These are phyloP conservation scores for Melampsora americana DNA, from an alignment of 1,284 basidiomycete species.

Conservation along the genomic window DNA sequence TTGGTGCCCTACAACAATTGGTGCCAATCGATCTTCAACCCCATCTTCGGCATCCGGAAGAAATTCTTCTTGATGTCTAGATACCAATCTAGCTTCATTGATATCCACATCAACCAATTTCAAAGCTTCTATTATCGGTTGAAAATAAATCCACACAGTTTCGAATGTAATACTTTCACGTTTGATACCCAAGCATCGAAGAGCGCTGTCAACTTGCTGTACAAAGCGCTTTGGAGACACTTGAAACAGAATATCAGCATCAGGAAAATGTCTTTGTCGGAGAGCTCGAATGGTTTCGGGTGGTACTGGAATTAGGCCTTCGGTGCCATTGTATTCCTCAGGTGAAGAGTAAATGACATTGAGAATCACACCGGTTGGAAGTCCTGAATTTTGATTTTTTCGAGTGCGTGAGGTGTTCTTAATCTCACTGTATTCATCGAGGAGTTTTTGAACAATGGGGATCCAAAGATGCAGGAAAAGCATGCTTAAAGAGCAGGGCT, in stretches of 20 bases:
- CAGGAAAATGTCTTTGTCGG: not conserved
- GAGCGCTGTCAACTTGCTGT: too few species aligned
- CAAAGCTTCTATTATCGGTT: too few species aligned
- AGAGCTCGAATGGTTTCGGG: not conserved
- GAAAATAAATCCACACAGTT: too few species aligned
- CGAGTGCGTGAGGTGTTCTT: not conserved
- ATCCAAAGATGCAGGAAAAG: conserved; percentile 15
- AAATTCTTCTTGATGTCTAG: too few species aligned
- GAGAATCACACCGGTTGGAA: conserved; percentile 7
- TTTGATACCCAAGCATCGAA: too few species aligned
- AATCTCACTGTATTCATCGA: not conserved
- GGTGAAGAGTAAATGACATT: conserved; percentile 11
- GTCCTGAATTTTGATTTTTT: not conserved
- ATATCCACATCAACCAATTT: too few species aligned
- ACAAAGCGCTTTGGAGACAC: conserved; percentile 3
- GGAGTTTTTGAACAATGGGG: not conserved
- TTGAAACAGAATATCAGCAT: not conserved
- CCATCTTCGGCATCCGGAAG: too few species aligned
- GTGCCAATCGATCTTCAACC: too few species aligned
- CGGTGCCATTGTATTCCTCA: conserved; percentile 10
- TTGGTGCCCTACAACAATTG: too few species aligned
- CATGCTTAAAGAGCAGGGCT: not conserved
- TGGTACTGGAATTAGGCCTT: conserved; percentile 2
- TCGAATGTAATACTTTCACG: too few species aligned
- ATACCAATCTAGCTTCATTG: too few species aligned